These are phyloP conservation scores for Penicillium roqueforti DNA, from an alignment of 495 filamentous ascomycete genomes.

Conservation along the genomic window DNA sequence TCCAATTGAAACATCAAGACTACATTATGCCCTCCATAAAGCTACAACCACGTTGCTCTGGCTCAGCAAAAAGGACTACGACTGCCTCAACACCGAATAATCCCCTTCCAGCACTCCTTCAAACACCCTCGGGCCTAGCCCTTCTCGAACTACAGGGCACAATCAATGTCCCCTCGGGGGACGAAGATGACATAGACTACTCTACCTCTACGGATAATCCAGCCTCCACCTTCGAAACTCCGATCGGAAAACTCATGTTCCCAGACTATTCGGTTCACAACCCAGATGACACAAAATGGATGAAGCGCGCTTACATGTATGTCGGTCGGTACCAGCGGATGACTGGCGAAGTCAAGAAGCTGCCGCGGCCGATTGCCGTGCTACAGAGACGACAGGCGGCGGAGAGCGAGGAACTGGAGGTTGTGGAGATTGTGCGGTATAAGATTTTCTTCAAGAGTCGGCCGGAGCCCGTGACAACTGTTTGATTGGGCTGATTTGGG, in stretches of 20 bases:
- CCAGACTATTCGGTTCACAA: constrained; percentile 60
- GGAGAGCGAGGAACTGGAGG: constrained; percentile 52
- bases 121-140: constrained; percentile 71
- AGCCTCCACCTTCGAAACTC: constrained; percentile 39
- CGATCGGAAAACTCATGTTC: constrained; percentile 73
- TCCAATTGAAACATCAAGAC: background rate
- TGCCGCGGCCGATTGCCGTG: constrained; percentile 72
- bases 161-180: constrained; percentile 55
- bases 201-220: constrained; percentile 10
- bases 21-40: constrained; percentile 44
- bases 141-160: constrained; percentile 87
- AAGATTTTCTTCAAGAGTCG: constrained; percentile 84
- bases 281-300: constrained; percentile 62
- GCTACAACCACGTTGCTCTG: constrained; percentile 24
- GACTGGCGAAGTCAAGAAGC: constrained; percentile 83
- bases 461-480: constrained; percentile 74
- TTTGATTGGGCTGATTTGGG: constrained; percentile 15
- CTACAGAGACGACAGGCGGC: constrained; percentile 38
- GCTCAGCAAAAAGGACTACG: background rate
- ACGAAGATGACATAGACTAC: constrained; percentile 12
- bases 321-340: constrained; percentile 87
- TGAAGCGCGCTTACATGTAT: constrained; percentile 83
- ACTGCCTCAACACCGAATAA: constrained; percentile 34
- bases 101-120: constrained; percentile 77
- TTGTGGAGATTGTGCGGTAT: constrained; percentile 83